A percentile compares a stretch with the other conserved stretches of the same genome.
Evolutionary conservation across 345 rosid species (phyloP).

Genomic region (Bruguiera parviflora): DNA sequence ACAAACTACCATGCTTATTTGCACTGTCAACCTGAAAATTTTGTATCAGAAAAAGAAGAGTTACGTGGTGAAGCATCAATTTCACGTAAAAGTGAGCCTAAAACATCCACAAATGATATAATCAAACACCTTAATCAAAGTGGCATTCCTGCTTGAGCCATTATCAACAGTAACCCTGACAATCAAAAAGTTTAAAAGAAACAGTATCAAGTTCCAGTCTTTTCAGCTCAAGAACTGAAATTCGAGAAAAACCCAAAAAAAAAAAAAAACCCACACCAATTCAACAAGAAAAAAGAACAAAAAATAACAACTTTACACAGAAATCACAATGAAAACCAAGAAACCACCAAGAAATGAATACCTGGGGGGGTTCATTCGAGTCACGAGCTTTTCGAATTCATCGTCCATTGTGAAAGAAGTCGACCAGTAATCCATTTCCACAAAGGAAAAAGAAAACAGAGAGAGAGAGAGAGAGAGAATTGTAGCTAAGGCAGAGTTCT

Average conservation of each 20-base stretch:
- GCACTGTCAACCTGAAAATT: conserved; percentile 69
- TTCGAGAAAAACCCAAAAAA: conserved; percentile 11
- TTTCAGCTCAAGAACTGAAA: conserved; percentile 13
- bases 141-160: conserved; percentile 50
- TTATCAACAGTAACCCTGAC: conserved; percentile 76
- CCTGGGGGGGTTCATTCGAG: conserved; percentile 85
- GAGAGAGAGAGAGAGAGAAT: background rate
- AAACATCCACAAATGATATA: conserved; percentile 14
- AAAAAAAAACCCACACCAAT: conserved; percentile 18
- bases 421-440: conserved; percentile 62
- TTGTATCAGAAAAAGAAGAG: background rate
- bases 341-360: conserved; percentile 8
- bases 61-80: background rate
- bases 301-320: background rate
- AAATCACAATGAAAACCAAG: background rate
- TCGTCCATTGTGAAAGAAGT: conserved; percentile 47
- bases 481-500: background rate
- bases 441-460: background rate
- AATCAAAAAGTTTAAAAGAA: conserved; percentile 16
- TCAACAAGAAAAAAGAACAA: background rate
- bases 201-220: conserved; percentile 11
- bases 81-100: background rate
- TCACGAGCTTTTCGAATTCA: conserved; percentile 70
- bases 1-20: conserved; percentile 68
- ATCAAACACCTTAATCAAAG: conserved; percentile 57